A percentile compares a stretch with the other conserved stretches of the same genome.
Conservation (phyloP, 2,329 filamentous ascomycete species). For the Paraphaeosphaeria sporulosa region DNA sequence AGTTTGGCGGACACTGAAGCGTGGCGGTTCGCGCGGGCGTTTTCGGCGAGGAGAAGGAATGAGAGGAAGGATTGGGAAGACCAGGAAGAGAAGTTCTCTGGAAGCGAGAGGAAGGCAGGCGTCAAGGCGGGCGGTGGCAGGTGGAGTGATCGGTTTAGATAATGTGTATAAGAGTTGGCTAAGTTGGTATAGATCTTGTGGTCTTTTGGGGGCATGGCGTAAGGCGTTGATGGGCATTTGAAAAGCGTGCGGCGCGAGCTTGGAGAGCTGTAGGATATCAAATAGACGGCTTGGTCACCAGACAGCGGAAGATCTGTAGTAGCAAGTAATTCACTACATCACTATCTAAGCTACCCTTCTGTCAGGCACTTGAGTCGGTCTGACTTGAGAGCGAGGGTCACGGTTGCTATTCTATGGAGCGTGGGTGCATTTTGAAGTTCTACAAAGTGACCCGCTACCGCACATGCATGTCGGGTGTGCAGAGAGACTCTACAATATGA, state of each 20-base stretch:
- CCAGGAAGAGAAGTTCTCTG: constrained; percentile 70
- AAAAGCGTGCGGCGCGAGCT: not conserved
- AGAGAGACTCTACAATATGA: too few relatives aligned
- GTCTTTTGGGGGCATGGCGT: not conserved
- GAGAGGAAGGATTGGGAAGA: constrained; percentile 75
- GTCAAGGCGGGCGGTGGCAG: constrained; percentile 53
- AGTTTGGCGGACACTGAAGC: constrained; percentile 76
- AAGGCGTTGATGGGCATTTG: not conserved
- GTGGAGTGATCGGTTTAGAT: constrained; percentile 37
- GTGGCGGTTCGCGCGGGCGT: constrained; percentile 78
- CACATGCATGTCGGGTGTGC: too few relatives aligned
- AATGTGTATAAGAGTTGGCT: not conserved
- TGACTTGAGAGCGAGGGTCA: too few relatives aligned
- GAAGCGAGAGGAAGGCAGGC: constrained; percentile 62
- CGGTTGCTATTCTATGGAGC: too few relatives aligned
- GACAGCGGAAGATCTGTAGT: too few relatives aligned
- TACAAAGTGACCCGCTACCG: too few relatives aligned
- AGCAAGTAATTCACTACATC: too few relatives aligned
- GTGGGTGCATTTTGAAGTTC: too few relatives aligned
- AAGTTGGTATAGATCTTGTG: not conserved
- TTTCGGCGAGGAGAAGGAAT: constrained; percentile 66
- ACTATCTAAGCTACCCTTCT: too few relatives aligned
- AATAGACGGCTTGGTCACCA: not conserved
- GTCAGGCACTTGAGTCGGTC: too few relatives aligned
- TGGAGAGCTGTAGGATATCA: not conserved